Conservation (phyloP, 495 filamentous ascomycete species). For the Cercophora sp. region DNA sequence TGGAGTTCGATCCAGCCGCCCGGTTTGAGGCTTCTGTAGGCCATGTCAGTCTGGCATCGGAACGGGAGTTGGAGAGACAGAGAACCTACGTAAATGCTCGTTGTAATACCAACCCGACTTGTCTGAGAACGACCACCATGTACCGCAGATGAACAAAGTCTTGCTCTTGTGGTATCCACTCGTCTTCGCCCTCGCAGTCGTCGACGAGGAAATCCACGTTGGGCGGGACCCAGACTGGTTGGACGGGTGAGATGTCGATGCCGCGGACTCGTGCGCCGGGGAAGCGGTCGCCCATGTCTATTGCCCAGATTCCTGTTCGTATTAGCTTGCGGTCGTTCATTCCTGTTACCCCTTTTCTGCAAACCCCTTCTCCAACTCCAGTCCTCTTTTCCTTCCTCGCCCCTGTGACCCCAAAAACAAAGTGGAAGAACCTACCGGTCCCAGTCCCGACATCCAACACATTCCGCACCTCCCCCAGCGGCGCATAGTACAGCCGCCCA, state of each 20-base stretch:
- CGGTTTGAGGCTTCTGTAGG: constrained; percentile 32
- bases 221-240: constrained; percentile 38
- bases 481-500: constrained; percentile 42
- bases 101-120: constrained; percentile 39
- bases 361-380: no score
- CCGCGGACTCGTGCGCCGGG: constrained; percentile 36
- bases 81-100: constrained; percentile 33
- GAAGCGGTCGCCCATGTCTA: constrained; percentile 38
- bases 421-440: no score
- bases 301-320: constrained; percentile 32
- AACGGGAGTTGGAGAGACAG: not conserved
- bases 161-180: constrained; percentile 37
- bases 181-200: constrained; percentile 37
- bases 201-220: constrained; percentile 44
- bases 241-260: constrained; percentile 35
- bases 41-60: no score
- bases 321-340: no score
- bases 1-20: constrained; percentile 43
- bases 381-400: no score
- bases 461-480: constrained; percentile 38
- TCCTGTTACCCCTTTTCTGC: no score
- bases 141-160: constrained; percentile 42
- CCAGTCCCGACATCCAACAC: constrained; percentile 52
- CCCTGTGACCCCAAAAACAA: no score
- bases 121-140: constrained; percentile 42